Conservation (phyloP, 495 filamentous ascomycete genomes). For the Penicillium longicatenatum region DNA sequence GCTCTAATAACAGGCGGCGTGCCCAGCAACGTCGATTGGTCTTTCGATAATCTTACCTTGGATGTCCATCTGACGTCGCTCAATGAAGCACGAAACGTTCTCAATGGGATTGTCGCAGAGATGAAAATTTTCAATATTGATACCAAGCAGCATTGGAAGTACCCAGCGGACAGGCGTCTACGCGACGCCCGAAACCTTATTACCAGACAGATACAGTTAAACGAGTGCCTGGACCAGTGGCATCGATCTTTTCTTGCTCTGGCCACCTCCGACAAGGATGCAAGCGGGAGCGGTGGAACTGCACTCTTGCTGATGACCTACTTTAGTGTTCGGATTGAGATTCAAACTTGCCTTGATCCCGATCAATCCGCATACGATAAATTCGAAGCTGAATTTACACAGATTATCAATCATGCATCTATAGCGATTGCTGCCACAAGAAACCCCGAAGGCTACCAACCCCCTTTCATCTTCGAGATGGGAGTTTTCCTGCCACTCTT, state of each 20-base stretch:
- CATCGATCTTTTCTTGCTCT: conserved; percentile 9
- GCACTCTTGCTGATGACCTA: conserved; percentile 24
- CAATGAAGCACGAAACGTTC: conserved; percentile 21
- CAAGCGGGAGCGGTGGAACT: not conserved
- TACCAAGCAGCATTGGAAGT: conserved; percentile 11
- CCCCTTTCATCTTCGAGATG: conserved; percentile 53
- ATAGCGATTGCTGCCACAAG: conserved; percentile 21
- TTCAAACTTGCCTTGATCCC: conserved; percentile 16
- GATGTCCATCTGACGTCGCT: conserved; percentile 4
- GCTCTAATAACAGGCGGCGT: conserved; percentile 10
- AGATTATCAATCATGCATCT: conserved; percentile 23
- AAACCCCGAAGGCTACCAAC: conserved; percentile 17
- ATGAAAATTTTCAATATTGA: conserved; percentile 20
- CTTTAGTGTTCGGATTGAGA: conserved; percentile 21
- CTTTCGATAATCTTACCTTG: not conserved
- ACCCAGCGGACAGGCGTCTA: not conserved
- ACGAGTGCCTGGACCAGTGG: conserved; percentile 14
- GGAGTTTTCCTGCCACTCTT: conserved; percentile 52
- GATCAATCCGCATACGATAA: conserved; percentile 21
- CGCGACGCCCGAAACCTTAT: not conserved
- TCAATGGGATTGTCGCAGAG: conserved; percentile 18
- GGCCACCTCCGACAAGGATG: not conserved
- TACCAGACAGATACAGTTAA: conserved; percentile 6
- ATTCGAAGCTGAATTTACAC: conserved; percentile 20
- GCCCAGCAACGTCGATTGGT: conserved; percentile 1